Percentiles rank a stretch among this genome's conserved stretches.
Evolutionary conservation across 108 stramenopile species (phyloP).

Genomic region (Schizochytrium sp.): DNA sequence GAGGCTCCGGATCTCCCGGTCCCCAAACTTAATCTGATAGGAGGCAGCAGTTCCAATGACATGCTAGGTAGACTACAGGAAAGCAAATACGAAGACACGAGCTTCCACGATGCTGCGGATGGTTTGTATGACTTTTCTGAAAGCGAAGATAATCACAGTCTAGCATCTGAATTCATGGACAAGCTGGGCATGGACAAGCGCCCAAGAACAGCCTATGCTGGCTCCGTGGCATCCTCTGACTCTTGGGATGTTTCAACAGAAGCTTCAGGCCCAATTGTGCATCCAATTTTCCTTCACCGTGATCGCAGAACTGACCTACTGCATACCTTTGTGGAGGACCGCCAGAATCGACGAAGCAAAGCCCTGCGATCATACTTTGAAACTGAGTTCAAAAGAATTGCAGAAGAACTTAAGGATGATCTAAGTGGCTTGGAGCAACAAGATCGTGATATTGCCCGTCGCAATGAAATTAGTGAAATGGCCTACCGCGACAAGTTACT

Average conservation of each 20-base stretch:
- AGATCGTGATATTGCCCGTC: constrained; percentile 29
- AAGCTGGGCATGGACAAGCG: too few relatives aligned
- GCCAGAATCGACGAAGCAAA: background rate
- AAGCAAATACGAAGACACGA: too few relatives aligned
- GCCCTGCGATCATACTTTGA: background rate
- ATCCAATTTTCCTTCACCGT: background rate
- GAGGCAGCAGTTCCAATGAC: too few relatives aligned
- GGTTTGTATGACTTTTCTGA: too few relatives aligned
- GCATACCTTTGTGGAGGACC: constrained; percentile 31
- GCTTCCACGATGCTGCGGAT: too few relatives aligned
- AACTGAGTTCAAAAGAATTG: background rate
- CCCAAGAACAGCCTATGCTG: too few relatives aligned
- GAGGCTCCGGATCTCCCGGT: too few relatives aligned
- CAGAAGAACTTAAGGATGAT: constrained; percentile 36
- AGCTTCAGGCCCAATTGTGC: constrained; percentile 14
- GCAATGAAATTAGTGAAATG: constrained; percentile 58
- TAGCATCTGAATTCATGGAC: too few relatives aligned
- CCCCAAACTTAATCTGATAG: too few relatives aligned
- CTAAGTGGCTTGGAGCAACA: background rate
- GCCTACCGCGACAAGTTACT: constrained; percentile 28
- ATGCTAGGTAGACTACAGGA: too few relatives aligned
- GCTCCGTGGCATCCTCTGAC: background rate
- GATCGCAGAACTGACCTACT: background rate
- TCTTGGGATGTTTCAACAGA: background rate
- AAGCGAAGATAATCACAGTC: too few relatives aligned